These are phyloP conservation scores for Trichothecium sympodiale DNA, from an alignment of 2,329 filamentous ascomycete species.

Conservation along the genomic window DNA sequence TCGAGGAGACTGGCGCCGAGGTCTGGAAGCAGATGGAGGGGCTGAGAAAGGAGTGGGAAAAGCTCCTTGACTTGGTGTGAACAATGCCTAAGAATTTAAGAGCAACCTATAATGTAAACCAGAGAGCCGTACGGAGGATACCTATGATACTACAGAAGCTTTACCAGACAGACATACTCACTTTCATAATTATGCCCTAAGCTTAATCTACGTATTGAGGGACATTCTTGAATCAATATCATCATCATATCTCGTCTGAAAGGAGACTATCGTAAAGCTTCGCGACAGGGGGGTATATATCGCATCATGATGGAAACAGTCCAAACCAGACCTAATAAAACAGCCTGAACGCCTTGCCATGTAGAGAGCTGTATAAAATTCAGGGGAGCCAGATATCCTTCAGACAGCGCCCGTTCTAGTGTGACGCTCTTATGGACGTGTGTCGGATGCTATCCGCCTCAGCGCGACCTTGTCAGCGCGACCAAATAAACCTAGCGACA, in stretches of 20 bases:
- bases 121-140: too few species aligned
- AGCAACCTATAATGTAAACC: not conserved
- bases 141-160: too few species aligned
- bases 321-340: too few species aligned
- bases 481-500: slow-evolving; percentile 63
- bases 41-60: slow-evolving; percentile 56
- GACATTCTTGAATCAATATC: too few species aligned
- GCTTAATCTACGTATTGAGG: not conserved
- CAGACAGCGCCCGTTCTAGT: too few species aligned
- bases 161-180: too few species aligned
- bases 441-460: slow-evolving; percentile 36
- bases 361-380: too few species aligned
- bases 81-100: not conserved
- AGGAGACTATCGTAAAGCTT: not conserved
- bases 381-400: too few species aligned
- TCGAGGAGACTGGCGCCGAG: slow-evolving; percentile 48
- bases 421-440: slow-evolving; percentile 7
- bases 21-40: slow-evolving; percentile 65
- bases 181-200: not conserved
- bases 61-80: slow-evolving; percentile 11
- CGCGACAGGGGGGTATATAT: not conserved
- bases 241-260: too few species aligned
- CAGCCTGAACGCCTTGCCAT: too few species aligned
- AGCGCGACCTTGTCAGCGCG: slow-evolving; percentile 37
- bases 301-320: not conserved